Conservation (phyloP, 2,329 filamentous ascomycete genomes). For the Fusarium sp. region DNA sequence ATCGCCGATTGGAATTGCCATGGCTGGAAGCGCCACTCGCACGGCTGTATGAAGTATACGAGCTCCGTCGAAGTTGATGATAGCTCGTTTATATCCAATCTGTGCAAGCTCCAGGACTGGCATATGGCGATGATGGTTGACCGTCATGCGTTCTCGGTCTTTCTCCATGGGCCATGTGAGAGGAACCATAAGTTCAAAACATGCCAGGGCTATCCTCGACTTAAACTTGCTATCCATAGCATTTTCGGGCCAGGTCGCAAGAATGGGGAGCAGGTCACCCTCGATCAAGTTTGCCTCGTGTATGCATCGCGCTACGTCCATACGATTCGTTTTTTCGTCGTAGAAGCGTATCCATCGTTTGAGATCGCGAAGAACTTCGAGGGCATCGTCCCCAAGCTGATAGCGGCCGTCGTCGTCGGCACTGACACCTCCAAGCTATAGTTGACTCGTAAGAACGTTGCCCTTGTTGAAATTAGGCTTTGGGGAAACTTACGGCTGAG, state of each 20-base stretch:
- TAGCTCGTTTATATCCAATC: slow-evolving; percentile 87
- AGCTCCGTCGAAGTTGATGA: slow-evolving; percentile 85
- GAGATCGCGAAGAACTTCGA: slow-evolving; percentile 91
- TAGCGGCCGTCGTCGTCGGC: slow-evolving; percentile 85
- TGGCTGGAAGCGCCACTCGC: slow-evolving; percentile 84
- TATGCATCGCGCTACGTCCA: slow-evolving; percentile 94
- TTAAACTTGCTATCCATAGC: slow-evolving; percentile 80
- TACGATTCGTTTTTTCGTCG: slow-evolving; percentile 91
- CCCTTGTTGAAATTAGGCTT: neutral
- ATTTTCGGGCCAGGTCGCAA: slow-evolving; percentile 83
- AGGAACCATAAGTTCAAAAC: slow-evolving; percentile 90
- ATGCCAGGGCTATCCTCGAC: slow-evolving; percentile 83
- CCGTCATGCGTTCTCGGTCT: slow-evolving; percentile 83
- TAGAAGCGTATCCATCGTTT: slow-evolving; percentile 96
- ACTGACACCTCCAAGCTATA: slow-evolving; percentile 86
- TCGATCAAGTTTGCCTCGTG: slow-evolving; percentile 93
- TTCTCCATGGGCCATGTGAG: slow-evolving; percentile 94
- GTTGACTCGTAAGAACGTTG: slow-evolving; percentile 31
- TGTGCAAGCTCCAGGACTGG: slow-evolving; percentile 91
- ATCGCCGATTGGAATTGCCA: slow-evolving; percentile 83
- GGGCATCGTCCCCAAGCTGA: slow-evolving; percentile 90
- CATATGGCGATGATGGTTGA: slow-evolving; percentile 92
- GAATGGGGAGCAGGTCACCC: slow-evolving; percentile 89
- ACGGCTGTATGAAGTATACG: slow-evolving; percentile 85
- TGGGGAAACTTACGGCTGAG: slow-evolving; percentile 77